phyloP scores from a whole-genome alignment of 169 alveolate genomes.

The Fabrea salina region DNA sequence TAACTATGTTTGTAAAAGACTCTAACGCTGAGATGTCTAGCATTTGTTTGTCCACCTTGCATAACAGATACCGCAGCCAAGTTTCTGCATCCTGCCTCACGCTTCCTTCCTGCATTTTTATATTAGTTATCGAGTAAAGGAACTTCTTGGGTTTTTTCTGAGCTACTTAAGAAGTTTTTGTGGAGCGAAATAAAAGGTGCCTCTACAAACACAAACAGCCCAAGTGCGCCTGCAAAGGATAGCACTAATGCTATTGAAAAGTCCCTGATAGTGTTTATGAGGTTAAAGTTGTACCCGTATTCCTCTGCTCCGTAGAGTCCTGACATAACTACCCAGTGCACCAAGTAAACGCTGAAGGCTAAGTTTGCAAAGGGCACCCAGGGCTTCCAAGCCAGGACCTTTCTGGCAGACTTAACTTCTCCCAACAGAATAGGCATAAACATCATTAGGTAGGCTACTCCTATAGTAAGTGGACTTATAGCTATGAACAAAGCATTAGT shows the following conservation, averaged over 20 bases:
- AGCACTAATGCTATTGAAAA: background rate
- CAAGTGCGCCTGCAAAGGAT: background rate
- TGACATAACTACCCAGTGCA: background rate
- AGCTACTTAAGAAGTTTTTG: background rate
- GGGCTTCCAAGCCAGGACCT: background rate
- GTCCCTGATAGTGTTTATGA: background rate
- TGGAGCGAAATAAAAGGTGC: background rate
- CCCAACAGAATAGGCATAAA: background rate
- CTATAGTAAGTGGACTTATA: background rate
- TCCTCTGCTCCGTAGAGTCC: slow-evolving; percentile 1
- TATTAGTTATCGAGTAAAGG: no score
- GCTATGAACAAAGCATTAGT: background rate
- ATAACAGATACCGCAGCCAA: slow-evolving; percentile 14
- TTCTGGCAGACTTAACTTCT: no score
- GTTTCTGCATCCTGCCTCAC: slow-evolving; percentile 26
- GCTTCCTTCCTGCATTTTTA: slow-evolving; percentile 29
- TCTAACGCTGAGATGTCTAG: slow-evolving; percentile 28
- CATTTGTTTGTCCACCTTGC: background rate
- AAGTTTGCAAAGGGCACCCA: background rate
- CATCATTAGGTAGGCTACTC: background rate
- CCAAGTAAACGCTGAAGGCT: background rate
- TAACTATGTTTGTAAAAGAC: background rate
- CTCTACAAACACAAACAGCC: background rate
- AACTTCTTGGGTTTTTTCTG: background rate
- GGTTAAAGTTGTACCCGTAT: background rate